Evolutionary conservation across 208 protist species (phyloP), one percentile per base, ranked within the genome.

Genomic region (Pavlovales sp.): DNA sequence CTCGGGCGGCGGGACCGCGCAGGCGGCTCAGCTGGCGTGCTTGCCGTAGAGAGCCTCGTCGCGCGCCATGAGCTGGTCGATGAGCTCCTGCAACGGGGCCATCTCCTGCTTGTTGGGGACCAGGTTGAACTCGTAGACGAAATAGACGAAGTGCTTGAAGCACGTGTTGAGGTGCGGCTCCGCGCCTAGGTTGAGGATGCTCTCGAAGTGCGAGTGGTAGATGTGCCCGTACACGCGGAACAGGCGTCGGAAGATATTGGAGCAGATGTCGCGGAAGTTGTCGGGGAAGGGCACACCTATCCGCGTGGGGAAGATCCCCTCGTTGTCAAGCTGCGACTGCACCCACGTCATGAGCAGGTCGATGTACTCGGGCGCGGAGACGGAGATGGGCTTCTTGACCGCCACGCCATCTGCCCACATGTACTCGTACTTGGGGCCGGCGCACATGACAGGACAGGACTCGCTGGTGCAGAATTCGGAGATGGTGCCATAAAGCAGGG

Each of bases 141-240:
- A 97, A 80, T 93, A 97, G 81, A 95, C 93, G 79, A 97, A 97
- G 82, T 97, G 96, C 90, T 96, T 94, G 85, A 95, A 94, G 40
- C 78, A 88, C 2, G 98, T 99, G 92, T 99, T 99, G 36, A 99
- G 91, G 91, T 99, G 98, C 22, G 97, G 96, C 92, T 99, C 97
- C 90, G 98, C 97, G 88, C 96, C 95, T 41, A 99, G 92, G 46
- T 94, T 93, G 0, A 95, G 92, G 44, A 99, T 97, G 86, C 97
- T 96, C 41, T 94, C 89, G 89, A 98, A 98, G 91, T 99, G 98
- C n/a, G 94, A 95, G 93, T 99, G 96, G 91, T 99, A 99, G 75
- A 99, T 98, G 88, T 99, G 98, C 28, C 96, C 98, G 91, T 99
- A 99, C 0, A 99, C 97, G 47, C 98, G 94, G 91, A 99, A 99